A percentile compares a stretch with the other conserved stretches of the same genome.
phyloP scores from a whole-genome alignment of 345 rosid genomes.

The Pistacia atlantica region DNA sequence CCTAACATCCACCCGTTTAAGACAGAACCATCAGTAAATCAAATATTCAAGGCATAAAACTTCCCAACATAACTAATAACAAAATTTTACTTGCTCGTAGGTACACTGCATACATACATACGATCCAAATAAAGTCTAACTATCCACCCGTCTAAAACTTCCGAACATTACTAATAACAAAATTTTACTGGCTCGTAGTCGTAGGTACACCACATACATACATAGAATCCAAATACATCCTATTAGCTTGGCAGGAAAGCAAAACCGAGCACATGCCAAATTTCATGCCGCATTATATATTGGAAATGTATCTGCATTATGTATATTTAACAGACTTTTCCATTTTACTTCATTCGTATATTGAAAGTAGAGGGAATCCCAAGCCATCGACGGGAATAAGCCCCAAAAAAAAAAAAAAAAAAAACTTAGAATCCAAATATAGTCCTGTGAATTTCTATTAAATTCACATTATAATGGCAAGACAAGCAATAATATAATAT shows the following conservation, averaged over 20 bases:
- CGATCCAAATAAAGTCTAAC: neutral
- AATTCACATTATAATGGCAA: neutral
- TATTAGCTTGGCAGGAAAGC: neutral
- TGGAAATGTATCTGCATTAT: too few species aligned
- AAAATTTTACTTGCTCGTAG: neutral
- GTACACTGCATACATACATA: neutral
- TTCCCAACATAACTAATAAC: neutral
- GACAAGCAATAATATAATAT: neutral
- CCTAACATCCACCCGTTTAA: too few species aligned
- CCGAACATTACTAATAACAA: neutral
- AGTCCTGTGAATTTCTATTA: neutral
- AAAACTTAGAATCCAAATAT: too few species aligned
- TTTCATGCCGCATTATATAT: too few species aligned
- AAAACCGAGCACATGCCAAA: neutral
- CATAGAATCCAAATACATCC: neutral
- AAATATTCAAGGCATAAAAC: neutral
- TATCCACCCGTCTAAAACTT: neutral
- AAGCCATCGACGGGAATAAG: too few species aligned
- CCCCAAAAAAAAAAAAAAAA: too few species aligned
- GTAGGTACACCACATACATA: neutral
- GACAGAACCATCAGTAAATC: too few species aligned
- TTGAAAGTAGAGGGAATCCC: too few species aligned
- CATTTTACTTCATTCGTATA: too few species aligned
- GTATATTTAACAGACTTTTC: too few species aligned
- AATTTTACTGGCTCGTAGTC: neutral